Conservation (phyloP, 306 rosid genomes). For the Inga oerstediana region DNA sequence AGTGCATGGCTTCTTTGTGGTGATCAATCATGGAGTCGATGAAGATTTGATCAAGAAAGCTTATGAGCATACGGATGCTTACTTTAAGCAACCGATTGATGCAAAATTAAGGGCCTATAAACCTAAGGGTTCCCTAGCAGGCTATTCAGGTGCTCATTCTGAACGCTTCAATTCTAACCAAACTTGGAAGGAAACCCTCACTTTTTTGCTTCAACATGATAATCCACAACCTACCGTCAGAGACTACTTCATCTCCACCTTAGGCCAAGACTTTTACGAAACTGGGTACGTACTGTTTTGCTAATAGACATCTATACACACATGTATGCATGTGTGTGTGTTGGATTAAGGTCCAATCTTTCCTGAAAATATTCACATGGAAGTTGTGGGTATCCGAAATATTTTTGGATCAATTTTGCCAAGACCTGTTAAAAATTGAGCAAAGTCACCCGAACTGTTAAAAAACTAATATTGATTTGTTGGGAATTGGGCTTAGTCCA, state of each 20-base stretch:
- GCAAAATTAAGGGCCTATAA: conserved; percentile 40
- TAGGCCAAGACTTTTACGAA: conserved; percentile 53
- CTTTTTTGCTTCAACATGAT: conserved; percentile 49
- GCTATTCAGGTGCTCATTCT: conserved; percentile 73
- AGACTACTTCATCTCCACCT: conserved; percentile 49
- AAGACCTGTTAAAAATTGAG: no score
- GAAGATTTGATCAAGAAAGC: conserved; percentile 42
- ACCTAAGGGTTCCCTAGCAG: conserved; percentile 43
- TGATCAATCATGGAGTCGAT: conserved; percentile 69
- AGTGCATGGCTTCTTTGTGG: conserved; percentile 78
- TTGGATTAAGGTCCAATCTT: no score
- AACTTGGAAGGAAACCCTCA: conserved; percentile 86
- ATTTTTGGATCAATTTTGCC: no score
- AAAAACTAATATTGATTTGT: no score
- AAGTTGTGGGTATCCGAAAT: no score
- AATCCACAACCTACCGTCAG: conserved; percentile 35
- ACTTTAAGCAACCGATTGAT: conserved; percentile 57
- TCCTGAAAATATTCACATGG: no score
- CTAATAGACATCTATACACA: not conserved
- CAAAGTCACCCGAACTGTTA: no score
- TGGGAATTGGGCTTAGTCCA: no score
- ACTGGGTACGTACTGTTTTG: conserved; percentile 48
- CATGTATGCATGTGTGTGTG: not conserved
- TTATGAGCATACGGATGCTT: conserved; percentile 42
- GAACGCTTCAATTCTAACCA: conserved; percentile 67